These are phyloP conservation scores for Tulasnella sp. DNA, from an alignment of 768 basidiomycete species.

Conservation along the genomic window DNA sequence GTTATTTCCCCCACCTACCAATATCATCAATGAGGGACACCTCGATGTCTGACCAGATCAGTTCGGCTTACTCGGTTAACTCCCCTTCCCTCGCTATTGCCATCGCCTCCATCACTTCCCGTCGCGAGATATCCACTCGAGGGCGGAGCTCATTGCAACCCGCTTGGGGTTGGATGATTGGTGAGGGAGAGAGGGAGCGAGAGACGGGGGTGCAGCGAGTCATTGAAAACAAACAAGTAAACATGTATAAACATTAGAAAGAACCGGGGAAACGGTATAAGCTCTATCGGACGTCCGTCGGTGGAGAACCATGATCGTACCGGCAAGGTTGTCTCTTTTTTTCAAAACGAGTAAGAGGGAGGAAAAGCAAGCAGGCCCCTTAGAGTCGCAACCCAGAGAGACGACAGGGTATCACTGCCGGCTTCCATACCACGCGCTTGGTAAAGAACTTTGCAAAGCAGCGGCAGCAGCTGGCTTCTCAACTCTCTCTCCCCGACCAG, in stretches of 20 bases:
- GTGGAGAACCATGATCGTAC: background rate
- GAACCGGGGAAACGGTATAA: background rate
- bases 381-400: background rate
- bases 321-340: background rate
- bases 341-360: background rate
- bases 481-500: conserved; percentile 2
- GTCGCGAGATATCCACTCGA: background rate
- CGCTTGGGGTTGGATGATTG: background rate
- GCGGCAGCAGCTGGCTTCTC: background rate
- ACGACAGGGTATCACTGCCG: background rate
- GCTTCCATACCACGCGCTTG: conserved; percentile 1
- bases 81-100: background rate
- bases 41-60: background rate
- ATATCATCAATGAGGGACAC: background rate
- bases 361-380: background rate
- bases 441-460: background rate
- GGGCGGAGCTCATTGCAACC: background rate
- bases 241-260: background rate
- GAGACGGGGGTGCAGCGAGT: background rate
- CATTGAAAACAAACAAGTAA: background rate
- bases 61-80: background rate
- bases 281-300: background rate
- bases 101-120: background rate
- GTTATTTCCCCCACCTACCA: background rate
- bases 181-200: background rate